Conservation (phyloP, 1,139 yeast genomes). For the Kodamaea suecica region DNA sequence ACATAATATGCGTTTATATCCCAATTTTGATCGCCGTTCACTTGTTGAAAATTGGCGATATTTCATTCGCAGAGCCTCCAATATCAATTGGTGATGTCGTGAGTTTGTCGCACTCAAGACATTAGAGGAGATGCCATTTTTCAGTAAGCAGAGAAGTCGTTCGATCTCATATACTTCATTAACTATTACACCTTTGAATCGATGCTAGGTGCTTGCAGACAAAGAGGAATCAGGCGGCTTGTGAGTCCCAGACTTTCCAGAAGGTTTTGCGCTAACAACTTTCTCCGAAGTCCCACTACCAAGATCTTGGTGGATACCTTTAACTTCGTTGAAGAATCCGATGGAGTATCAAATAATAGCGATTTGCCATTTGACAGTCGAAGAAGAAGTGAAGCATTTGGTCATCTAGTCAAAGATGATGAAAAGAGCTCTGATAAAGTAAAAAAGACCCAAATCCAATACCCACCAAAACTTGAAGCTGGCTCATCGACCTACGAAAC, state of each 20-base stretch:
- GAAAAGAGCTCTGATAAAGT: neutral
- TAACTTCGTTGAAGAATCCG: constrained; percentile 11
- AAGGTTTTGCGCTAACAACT: neutral
- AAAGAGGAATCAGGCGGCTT: neutral
- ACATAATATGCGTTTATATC: constrained; percentile 7
- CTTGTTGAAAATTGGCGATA: constrained; percentile 5
- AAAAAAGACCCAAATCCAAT: neutral
- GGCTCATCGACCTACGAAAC: constrained; percentile 8
- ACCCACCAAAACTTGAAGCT: neutral
- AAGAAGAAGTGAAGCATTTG: constrained; percentile 37
- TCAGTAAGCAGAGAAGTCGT: no score
- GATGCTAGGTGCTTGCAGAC: neutral
- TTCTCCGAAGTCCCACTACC: neutral
- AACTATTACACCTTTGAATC: neutral
- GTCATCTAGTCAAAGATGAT: constrained; percentile 37
- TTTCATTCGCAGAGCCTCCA: constrained; percentile 12
- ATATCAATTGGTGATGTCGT: neutral
- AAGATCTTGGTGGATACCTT: constrained; percentile 10
- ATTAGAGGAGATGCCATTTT: no score
- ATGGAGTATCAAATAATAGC: constrained; percentile 5
- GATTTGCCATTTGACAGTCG: constrained; percentile 29
- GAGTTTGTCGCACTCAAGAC: constrained; percentile 5
- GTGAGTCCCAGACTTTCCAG: neutral
- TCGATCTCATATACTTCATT: no score
- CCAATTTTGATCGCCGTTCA: constrained; percentile 2